Percentiles rank a stretch among this genome's conserved stretches.
These are phyloP conservation scores for Neckera pumila DNA, from an alignment of 225 moss, liverwort and hornwort species.

Conservation along the genomic window DNA sequence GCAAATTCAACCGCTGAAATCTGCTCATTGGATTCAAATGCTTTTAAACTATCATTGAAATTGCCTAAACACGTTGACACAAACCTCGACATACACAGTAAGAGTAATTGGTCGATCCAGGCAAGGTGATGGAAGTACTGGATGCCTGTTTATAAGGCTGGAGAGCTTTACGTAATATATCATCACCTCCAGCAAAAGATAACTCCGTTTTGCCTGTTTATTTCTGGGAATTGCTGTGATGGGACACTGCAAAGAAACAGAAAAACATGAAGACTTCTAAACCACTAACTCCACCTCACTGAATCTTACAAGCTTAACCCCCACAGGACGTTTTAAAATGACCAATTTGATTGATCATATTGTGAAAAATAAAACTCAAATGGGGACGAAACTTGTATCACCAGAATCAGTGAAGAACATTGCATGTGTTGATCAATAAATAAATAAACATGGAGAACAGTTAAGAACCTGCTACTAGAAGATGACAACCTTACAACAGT, in stretches of 20 bases:
- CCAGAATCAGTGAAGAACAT: neutral
- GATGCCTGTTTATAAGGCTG: slow-evolving; percentile 8
- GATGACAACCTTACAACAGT: neutral
- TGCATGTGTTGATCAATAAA: neutral
- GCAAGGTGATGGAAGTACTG: slow-evolving; percentile 17
- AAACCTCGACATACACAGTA: neutral
- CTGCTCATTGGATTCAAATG: neutral
- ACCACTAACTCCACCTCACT: neutral
- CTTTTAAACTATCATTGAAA: neutral
- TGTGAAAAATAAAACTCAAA: neutral
- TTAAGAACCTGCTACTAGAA: neutral
- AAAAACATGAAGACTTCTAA: neutral
- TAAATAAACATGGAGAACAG: neutral
- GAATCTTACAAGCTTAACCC: neutral
- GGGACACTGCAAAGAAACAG: slow-evolving; percentile 27
- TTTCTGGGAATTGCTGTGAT: slow-evolving; percentile 44
- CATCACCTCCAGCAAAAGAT: slow-evolving; percentile 21
- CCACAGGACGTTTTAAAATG: neutral
- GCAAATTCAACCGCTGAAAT: neutral
- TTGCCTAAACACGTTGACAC: neutral
- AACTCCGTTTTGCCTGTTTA: slow-evolving; percentile 36
- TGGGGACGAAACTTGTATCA: neutral
- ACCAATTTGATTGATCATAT: neutral
- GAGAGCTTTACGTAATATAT: slow-evolving; percentile 24
- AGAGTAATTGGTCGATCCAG: neutral